A percentile compares a stretch with the other conserved stretches of the same genome.
Evolutionary conservation across 495 filamentous ascomycete genomes (phyloP).

Genomic region (Penicillium egyptiacum): DNA sequence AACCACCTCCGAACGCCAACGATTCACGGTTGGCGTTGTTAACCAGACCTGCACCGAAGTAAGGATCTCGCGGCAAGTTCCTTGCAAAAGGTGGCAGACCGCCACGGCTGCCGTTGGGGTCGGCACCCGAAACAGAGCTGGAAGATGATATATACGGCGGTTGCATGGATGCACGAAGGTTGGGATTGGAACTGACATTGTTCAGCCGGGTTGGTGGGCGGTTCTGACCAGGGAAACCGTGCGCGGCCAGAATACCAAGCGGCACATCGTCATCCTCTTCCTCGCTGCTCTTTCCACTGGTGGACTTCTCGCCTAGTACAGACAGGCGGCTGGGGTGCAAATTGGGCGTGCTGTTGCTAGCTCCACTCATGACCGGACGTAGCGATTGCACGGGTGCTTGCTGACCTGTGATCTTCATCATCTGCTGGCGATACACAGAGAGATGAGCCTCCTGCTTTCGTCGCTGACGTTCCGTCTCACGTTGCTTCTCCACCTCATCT

Average conservation of each 20-base stretch:
- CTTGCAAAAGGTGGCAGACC: conserved; percentile 81
- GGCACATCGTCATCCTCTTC: conserved; percentile 89
- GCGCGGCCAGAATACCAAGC: conserved; percentile 81
- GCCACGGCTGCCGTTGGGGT: conserved; percentile 42
- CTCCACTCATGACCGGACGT: conserved; percentile 42
- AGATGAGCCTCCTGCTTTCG: conserved; percentile 90
- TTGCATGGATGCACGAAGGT: conserved; percentile 44
- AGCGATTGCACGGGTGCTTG: conserved; percentile 46
- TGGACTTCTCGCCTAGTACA: conserved; percentile 38
- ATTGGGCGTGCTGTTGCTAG: conserved; percentile 48
- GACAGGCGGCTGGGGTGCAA: conserved; percentile 32
- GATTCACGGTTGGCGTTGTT: conserved; percentile 74
- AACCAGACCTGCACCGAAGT: conserved; percentile 78
- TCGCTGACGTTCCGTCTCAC: conserved; percentile 70
- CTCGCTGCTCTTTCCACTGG: conserved; percentile 50
- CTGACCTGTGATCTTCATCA: conserved; percentile 95
- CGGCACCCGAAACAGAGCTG: conserved; percentile 44
- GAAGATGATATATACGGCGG: conserved; percentile 40
- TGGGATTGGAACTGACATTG: conserved; percentile 60
- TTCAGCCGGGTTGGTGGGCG: conserved; percentile 72
- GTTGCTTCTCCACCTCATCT: conserved; percentile 75
- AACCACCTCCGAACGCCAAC: conserved; percentile 63
- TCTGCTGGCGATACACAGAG: conserved; percentile 87
- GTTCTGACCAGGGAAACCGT: conserved; percentile 86
- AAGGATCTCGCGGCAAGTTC: conserved; percentile 85